Percentiles rank a stretch among this genome's conserved stretches.
Conservation (phyloP, 2,329 filamentous ascomycete genomes). For the Botrytis cinerea region DNA sequence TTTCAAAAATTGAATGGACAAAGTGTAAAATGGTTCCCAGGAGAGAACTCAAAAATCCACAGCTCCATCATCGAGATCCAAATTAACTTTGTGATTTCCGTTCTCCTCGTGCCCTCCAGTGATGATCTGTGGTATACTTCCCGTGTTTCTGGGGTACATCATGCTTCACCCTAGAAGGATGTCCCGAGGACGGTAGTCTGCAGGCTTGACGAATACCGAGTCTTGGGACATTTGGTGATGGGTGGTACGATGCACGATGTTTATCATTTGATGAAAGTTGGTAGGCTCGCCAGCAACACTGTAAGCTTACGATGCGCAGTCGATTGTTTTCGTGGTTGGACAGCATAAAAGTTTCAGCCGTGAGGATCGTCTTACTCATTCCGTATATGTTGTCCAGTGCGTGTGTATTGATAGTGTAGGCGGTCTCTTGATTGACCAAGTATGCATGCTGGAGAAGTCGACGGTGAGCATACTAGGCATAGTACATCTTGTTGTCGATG, state of each 20-base stretch:
- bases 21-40: not conserved
- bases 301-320: conserved; percentile 11
- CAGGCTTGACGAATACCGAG: conserved; percentile 19
- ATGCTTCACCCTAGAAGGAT: conserved; percentile 8
- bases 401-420: not conserved
- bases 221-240: not conserved
- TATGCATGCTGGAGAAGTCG: not conserved
- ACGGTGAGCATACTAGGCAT: not conserved
- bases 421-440: not conserved
- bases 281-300: not conserved
- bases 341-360: conserved; percentile 13
- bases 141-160: conserved; percentile 11
- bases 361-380: conserved; percentile 3
- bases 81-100: not conserved
- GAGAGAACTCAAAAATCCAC: not conserved
- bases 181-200: not conserved
- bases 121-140: not conserved
- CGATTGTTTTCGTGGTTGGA: conserved; percentile 12
- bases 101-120: not conserved
- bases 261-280: not conserved
- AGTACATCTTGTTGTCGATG: not conserved
- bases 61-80: not conserved
- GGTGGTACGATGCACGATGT: not conserved
- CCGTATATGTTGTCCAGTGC: not conserved
- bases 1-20: not conserved